phyloP scores from a whole-genome alignment of 2,329 filamentous ascomycete species.

The Ceratocystiopsis minuta region DNA sequence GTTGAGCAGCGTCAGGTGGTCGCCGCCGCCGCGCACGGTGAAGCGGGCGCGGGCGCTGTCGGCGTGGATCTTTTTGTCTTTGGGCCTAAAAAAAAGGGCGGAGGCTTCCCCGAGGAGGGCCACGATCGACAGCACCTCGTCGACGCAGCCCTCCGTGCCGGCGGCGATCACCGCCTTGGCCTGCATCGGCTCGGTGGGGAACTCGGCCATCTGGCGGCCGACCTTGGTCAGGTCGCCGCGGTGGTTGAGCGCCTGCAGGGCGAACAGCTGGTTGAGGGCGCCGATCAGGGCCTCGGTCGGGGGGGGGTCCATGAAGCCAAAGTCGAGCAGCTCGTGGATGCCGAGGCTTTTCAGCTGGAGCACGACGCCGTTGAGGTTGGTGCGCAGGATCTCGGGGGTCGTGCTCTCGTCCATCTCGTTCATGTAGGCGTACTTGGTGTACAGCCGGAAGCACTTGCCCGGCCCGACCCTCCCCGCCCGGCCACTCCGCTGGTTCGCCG shows the following conservation, averaged over 20 bases:
- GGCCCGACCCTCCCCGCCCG: constrained; percentile 83
- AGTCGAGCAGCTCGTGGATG: constrained; percentile 81
- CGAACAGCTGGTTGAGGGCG: constrained; percentile 79
- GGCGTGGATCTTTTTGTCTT: constrained; percentile 93
- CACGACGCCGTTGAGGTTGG: constrained; percentile 70
- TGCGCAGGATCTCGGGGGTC: constrained; percentile 82
- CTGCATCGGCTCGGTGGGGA: constrained; percentile 55
- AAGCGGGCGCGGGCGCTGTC: constrained; percentile 81
- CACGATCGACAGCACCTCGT: constrained; percentile 85
- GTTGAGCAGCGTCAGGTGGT: constrained; percentile 75
- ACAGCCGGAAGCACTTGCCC: constrained; percentile 78
- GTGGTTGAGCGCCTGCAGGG: constrained; percentile 74
- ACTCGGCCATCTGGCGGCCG: constrained; percentile 80
- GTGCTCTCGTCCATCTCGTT: constrained; percentile 89
- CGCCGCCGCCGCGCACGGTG: constrained; percentile 77
- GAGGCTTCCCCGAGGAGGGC: constrained; percentile 82
- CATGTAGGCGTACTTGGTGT: constrained; percentile 85
- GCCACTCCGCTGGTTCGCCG: constrained; percentile 81
- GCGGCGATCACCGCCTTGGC: constrained; percentile 78
- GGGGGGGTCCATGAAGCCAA: constrained; percentile 92
- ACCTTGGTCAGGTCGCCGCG: constrained; percentile 78
- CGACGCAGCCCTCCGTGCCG: constrained; percentile 79
- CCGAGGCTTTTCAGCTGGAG: constrained; percentile 76
- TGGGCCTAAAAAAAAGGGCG: constrained; percentile 82
- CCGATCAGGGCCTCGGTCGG: constrained; percentile 78